Conservation (phyloP, 1,284 basidiomycete species). For the Boletus nobilissimus region DNA sequence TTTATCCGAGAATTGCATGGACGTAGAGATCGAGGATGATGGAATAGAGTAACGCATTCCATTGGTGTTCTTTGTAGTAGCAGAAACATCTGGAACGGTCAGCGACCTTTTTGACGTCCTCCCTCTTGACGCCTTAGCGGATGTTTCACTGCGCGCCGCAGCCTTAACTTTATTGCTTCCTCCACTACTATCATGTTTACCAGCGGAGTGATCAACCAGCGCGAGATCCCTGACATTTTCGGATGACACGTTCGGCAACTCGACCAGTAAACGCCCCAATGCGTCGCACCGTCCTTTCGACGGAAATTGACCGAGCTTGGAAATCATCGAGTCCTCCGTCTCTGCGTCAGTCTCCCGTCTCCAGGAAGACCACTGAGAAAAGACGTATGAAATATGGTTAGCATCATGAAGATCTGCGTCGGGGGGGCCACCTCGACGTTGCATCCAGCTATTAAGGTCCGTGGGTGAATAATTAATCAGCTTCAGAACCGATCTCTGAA, state of each 20-base stretch:
- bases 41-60: background rate
- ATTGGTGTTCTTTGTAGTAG: background rate
- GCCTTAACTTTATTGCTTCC: no score
- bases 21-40: background rate
- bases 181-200: background rate
- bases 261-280: conserved; percentile 21
- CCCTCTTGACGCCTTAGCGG: background rate
- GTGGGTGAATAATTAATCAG: background rate
- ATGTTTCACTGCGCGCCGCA: background rate
- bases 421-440: background rate
- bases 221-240: background rate
- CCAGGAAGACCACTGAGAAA: conserved; percentile 4
- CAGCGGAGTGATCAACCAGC: background rate
- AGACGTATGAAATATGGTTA: background rate
- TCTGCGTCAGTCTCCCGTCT: background rate
- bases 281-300: conserved; percentile 19
- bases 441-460: background rate
- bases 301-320: conserved; percentile 4
- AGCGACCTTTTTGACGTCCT: background rate
- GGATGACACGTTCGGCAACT: conserved; percentile 6
- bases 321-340: background rate
- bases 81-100: background rate
- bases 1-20: background rate
- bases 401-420: background rate
- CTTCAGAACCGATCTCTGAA: background rate